Conservation (phyloP, 495 filamentous ascomycete species). For the Aspergillus kassunensis region DNA sequence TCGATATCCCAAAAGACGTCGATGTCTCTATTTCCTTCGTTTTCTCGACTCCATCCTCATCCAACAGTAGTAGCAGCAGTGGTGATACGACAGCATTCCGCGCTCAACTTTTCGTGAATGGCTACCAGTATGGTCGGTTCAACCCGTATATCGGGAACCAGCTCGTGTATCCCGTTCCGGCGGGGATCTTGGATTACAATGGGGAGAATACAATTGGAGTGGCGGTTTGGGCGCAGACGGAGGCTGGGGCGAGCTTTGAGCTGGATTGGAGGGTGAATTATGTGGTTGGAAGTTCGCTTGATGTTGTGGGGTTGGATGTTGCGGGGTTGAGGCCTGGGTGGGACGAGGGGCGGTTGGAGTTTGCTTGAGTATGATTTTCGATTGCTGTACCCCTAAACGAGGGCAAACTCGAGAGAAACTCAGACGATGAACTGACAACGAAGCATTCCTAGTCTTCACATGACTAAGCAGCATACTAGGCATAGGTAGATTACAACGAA, state of each 20-base stretch:
- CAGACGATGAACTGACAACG: too few species aligned
- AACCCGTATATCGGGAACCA: constrained; percentile 50
- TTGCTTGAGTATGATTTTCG: too few species aligned
- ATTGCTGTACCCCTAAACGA: too few species aligned
- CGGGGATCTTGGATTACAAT: constrained; percentile 43
- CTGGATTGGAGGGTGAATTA: constrained; percentile 39
- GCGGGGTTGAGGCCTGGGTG: constrained; percentile 38
- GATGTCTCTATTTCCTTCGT: constrained; percentile 48
- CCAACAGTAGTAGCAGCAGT: not conserved
- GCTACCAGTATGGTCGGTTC: constrained; percentile 51
- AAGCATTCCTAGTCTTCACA: too few species aligned
- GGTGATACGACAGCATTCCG: constrained; percentile 23
- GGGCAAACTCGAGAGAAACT: too few species aligned
- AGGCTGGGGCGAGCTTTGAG: constrained; percentile 34
- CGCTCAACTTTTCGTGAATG: constrained; percentile 43
- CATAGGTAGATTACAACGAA: too few species aligned
- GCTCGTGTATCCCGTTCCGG: constrained; percentile 47
- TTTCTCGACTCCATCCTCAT: constrained; percentile 23
- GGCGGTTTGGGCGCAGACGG: constrained; percentile 47
- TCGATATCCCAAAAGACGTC: constrained; percentile 40
- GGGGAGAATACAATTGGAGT: constrained; percentile 44
- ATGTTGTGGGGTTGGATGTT: constrained; percentile 35
- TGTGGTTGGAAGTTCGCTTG: constrained; percentile 38
- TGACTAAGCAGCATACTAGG: too few species aligned
- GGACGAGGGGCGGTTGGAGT: constrained; percentile 29